Evolutionary conservation across 805 yeast species (phyloP).

Genomic region (Sugiyamaella smithiae): DNA sequence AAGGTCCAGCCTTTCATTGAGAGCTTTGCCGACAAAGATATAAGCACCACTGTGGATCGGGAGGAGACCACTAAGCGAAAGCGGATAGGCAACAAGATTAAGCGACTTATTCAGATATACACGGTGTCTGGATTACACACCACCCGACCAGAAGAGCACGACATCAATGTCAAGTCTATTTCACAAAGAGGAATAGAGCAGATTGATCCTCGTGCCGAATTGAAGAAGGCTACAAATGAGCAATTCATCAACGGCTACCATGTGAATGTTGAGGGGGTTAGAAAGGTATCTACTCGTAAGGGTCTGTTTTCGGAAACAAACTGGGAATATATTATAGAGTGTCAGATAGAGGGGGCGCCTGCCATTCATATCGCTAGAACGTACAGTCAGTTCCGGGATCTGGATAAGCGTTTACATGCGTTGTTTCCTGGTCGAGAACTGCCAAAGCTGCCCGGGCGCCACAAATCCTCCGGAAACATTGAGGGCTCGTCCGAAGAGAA

Average conservation of each 20-base stretch:
- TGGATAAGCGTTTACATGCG: conserved; percentile 49
- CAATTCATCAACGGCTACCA: conserved; percentile 54
- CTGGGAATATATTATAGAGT: conserved; percentile 33
- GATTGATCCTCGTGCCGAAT: conserved; percentile 14
- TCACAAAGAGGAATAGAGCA: conserved; percentile 24
- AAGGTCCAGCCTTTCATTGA: conserved; percentile 82
- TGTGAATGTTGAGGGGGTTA: conserved; percentile 68
- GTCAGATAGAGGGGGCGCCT: conserved; percentile 30
- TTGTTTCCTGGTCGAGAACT: conserved; percentile 68
- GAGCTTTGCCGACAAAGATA: conserved; percentile 65
- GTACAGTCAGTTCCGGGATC: conserved; percentile 63
- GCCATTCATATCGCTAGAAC: conserved; percentile 55
- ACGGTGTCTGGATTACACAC: conserved; percentile 75
- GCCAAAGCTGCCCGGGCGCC: conserved; percentile 57
- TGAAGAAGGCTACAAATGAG: conserved; percentile 23
- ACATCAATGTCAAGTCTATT: conserved; percentile 27
- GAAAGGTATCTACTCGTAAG: conserved; percentile 34
- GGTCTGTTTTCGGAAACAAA: conserved; percentile 28
- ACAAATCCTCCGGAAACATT: conserved; percentile 35
- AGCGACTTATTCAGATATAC: conserved; percentile 60
- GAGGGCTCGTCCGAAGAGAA: conserved; percentile 28
- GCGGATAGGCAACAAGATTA: conserved; percentile 57
- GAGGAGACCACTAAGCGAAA: conserved; percentile 66
- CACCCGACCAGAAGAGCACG: conserved; percentile 30
- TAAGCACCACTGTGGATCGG: conserved; percentile 72